Conservation (phyloP, 139 green algal genomes). For the Tetradesmus lagerheimii region DNA sequence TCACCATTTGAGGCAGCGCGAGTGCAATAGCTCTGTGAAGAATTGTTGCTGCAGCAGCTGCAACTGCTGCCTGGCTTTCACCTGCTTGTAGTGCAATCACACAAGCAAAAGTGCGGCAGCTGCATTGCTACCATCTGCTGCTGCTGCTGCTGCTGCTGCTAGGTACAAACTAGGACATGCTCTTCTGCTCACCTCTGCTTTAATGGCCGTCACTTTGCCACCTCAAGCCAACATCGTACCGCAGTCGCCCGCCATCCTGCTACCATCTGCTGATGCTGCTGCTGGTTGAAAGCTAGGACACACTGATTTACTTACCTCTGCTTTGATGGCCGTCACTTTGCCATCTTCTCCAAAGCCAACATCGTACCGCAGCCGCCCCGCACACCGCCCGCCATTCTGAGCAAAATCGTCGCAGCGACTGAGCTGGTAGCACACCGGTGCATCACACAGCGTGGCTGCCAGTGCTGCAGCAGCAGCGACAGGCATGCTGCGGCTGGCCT, state of each 20-base stretch:
- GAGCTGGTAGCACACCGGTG: constrained; percentile 73
- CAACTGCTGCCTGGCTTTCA: no score
- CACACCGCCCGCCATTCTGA: constrained; percentile 51
- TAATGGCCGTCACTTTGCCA: constrained; percentile 48
- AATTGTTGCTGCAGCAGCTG: no score
- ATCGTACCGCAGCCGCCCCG: constrained; percentile 49
- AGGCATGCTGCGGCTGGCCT: constrained; percentile 81
- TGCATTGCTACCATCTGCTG: neutral
- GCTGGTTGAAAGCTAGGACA: no score
- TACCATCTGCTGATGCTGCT: no score
- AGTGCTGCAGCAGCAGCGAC: constrained; percentile 72
- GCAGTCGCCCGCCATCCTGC: constrained; percentile 40
- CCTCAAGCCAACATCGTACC: constrained; percentile 53
- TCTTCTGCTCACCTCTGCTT: neutral
- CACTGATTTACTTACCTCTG: neutral
- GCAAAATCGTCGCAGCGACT: constrained; percentile 87
- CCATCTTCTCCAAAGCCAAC: constrained; percentile 51
- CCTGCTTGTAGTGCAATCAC: no score
- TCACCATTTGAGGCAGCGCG: no score
- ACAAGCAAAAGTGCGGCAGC: neutral
- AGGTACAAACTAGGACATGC: no score
- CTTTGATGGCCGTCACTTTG: constrained; percentile 40
- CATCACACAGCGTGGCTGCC: constrained; percentile 66
- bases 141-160: no score
- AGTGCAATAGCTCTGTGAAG: no score